Conservation (phyloP, 2,329 filamentous ascomycete genomes). For the Penicillium sp. region DNA sequence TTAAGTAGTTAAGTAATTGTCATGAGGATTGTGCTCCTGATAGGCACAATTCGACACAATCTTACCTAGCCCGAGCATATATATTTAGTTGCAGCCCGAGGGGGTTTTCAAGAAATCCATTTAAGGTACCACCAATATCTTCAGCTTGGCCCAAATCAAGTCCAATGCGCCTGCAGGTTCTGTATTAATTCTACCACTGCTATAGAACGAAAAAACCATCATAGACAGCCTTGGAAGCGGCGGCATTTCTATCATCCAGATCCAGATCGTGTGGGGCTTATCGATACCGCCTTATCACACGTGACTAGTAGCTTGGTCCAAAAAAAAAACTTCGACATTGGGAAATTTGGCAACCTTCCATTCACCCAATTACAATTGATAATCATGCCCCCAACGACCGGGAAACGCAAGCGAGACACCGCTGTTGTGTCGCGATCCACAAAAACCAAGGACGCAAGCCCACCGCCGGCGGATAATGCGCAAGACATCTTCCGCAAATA, state of each 20-base stretch:
- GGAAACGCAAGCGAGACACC: constrained; percentile 52
- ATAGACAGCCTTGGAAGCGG: not conserved
- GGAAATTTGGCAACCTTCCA: not conserved
- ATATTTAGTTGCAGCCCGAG: no score
- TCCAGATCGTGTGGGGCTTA: constrained; percentile 14
- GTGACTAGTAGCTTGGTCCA: constrained; percentile 26
- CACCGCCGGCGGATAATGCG: constrained; percentile 38
- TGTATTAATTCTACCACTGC: no score
- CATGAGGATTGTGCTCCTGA: no score
- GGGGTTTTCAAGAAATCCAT: no score
- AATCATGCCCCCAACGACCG: constrained; percentile 36
- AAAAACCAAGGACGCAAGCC: constrained; percentile 23
- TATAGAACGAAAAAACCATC: not conserved
- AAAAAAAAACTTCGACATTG: constrained; percentile 21
- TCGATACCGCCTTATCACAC: constrained; percentile 36
- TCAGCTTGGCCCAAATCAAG: constrained; percentile 94
- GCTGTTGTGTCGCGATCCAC: constrained; percentile 28
- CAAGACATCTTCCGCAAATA: constrained; percentile 77
- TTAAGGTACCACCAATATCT: constrained; percentile 79
- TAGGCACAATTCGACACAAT: no score
- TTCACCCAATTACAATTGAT: not conserved
- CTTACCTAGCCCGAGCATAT: no score
- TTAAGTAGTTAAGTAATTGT: no score
- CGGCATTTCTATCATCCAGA: constrained; percentile 1
- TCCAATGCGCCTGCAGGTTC: no score